Percentiles rank a stretch among this genome's conserved stretches.
phyloP scores from a whole-genome alignment of 805 yeast species.

The Pichia paraexigua region DNA sequence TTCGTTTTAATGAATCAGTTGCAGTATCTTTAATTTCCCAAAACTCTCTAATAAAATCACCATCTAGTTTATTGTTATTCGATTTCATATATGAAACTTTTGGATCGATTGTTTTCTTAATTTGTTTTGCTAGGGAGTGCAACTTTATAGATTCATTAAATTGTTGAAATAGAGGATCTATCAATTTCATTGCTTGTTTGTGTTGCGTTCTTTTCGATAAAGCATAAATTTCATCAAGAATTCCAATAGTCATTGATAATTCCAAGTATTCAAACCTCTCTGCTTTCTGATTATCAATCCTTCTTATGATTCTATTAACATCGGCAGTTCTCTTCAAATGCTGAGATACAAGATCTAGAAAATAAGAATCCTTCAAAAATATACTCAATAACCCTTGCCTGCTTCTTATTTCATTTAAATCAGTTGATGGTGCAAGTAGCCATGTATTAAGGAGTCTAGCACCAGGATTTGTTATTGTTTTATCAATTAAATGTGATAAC shows the following conservation, averaged over 20 bases:
- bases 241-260: conserved; percentile 21
- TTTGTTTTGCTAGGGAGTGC: conserved; percentile 20
- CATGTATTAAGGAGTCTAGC: conserved; percentile 71
- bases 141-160: conserved; percentile 12
- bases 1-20: conserved; percentile 11
- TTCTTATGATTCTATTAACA: conserved; percentile 51
- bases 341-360: conserved; percentile 27
- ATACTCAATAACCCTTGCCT: conserved; percentile 48
- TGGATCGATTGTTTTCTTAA: conserved; percentile 23
- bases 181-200: conserved; percentile 3
- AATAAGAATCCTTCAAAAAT: conserved; percentile 28
- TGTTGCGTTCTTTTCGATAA: conserved; percentile 11
- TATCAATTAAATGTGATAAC: conserved; percentile 54
- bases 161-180: conserved; percentile 17
- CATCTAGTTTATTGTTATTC: conserved; percentile 16
- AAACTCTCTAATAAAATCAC: conserved; percentile 17
- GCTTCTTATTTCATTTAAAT: conserved; percentile 42
- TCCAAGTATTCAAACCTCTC: conserved; percentile 25
- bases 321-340: conserved; percentile 44
- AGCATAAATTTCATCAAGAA: conserved; percentile 24
- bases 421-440: conserved; percentile 73
- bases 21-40: conserved; percentile 24
- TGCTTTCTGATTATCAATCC: conserved; percentile 37
- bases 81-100: conserved; percentile 12
- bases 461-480: conserved; percentile 78